Percentiles rank a stretch among this genome's conserved stretches.
These are phyloP conservation scores for Fusarium mangiferae DNA, from an alignment of 2,329 filamentous ascomycete species.

Conservation along the genomic window DNA sequence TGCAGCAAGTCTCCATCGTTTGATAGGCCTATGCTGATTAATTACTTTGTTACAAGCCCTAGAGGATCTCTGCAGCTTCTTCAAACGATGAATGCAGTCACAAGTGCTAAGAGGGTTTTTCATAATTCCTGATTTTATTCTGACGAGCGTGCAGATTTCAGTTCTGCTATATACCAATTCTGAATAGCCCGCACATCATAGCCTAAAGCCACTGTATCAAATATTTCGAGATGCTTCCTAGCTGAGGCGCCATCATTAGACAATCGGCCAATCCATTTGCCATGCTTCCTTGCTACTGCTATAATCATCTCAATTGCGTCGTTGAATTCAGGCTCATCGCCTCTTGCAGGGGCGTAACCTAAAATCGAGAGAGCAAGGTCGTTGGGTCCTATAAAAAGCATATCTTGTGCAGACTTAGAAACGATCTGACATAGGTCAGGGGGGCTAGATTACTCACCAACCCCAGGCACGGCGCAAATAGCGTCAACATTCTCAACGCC, in stretches of 20 bases:
- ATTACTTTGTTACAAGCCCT: background rate
- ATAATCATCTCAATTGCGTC: background rate
- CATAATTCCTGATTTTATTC: background rate
- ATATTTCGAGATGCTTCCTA: background rate
- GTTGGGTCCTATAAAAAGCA: background rate
- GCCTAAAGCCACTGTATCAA: background rate
- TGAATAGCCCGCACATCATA: background rate
- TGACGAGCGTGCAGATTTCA: background rate
- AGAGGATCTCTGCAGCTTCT: background rate
- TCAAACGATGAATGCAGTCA: background rate
- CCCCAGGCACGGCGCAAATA: background rate
- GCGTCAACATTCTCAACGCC: background rate
- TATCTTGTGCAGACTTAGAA: background rate
- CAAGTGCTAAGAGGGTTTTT: background rate
- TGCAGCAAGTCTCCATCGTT: background rate
- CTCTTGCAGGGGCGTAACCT: background rate
- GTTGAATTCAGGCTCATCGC: background rate
- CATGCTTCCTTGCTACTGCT: background rate
- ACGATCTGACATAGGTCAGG: background rate
- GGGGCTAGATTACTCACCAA: background rate
- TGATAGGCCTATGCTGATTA: background rate
- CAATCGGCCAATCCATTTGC: background rate
- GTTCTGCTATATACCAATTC: background rate
- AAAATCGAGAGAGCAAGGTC: background rate
- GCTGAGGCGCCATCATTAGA: background rate